A percentile compares a stretch with the other conserved stretches of the same genome.
Conservation (phyloP, 2,329 filamentous ascomycete species). For the Chaetomiaceae sp. region DNA sequence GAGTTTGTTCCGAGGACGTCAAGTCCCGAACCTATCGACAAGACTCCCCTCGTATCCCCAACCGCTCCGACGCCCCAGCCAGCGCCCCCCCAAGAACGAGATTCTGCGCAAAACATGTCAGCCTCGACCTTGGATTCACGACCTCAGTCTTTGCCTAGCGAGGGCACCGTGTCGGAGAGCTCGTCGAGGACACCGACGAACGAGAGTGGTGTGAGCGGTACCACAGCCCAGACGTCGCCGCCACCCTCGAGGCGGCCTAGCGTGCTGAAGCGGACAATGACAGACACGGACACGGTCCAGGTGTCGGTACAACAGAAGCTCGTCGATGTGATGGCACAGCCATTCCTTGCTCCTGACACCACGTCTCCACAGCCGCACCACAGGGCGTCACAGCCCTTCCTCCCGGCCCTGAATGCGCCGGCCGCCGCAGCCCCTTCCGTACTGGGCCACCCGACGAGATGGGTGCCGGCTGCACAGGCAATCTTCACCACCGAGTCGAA, state of each 20-base stretch:
- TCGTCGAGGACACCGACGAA: conserved; percentile 54
- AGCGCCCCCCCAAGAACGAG: not conserved
- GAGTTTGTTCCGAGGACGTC: conserved; percentile 60
- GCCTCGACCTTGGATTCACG: not conserved
- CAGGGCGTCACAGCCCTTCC: conserved; percentile 36
- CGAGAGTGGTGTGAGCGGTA: conserved; percentile 51
- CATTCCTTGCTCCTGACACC: conserved; percentile 59
- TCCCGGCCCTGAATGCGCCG: conserved; percentile 40
- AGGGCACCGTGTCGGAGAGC: conserved; percentile 40
- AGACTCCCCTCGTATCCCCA: conserved; percentile 35
- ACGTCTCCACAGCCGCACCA: conserved; percentile 33
- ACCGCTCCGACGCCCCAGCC: conserved; percentile 18
- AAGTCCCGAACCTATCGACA: conserved; percentile 45
- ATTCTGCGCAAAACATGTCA: not conserved
- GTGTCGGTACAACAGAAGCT: conserved; percentile 76
- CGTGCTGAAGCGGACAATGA: conserved; percentile 77
- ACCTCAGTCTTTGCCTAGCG: conserved; percentile 17
- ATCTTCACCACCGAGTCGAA: conserved; percentile 95
- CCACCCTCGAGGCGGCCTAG: conserved; percentile 58
- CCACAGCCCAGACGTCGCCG: conserved; percentile 49
- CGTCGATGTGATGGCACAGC: conserved; percentile 78
- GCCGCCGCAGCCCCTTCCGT: conserved; percentile 53
- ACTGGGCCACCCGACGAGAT: conserved; percentile 88
- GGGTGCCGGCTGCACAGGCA: conserved; percentile 86
- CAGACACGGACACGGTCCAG: conserved; percentile 80